Evolutionary conservation across 2,329 filamentous ascomycete species (phyloP).

Genomic region (Colletotrichum tamarilloi): DNA sequence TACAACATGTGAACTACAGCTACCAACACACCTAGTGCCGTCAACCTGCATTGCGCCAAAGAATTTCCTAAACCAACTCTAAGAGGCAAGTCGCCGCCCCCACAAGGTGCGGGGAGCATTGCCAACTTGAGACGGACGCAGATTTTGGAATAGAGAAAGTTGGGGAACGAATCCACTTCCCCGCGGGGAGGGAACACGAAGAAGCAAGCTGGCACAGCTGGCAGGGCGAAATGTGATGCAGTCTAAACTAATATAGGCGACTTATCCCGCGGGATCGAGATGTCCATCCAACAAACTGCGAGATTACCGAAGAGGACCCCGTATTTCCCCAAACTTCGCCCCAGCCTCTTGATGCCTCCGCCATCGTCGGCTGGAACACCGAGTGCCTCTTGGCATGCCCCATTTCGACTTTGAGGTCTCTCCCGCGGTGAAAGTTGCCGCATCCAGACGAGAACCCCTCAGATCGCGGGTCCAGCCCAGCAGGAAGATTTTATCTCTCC

Average conservation of each 20-base stretch:
- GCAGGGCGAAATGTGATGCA: no score
- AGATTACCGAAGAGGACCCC: background rate
- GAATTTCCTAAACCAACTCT: background rate
- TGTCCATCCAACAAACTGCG: background rate
- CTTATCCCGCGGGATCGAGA: conserved; percentile 24
- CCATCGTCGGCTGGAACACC: conserved; percentile 19
- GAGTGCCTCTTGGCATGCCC: background rate
- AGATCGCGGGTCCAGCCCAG: background rate
- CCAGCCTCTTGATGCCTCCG: conserved; percentile 8
- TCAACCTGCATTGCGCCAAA: background rate
- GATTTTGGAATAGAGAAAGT: background rate
- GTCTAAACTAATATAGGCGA: conserved; percentile 20
- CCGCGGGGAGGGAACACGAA: conserved; percentile 15
- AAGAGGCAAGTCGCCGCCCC: conserved; percentile 2
- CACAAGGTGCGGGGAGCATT: background rate
- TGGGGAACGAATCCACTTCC: conserved; percentile 30
- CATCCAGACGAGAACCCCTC: background rate
- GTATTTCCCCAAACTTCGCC: conserved; percentile 3
- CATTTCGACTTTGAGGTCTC: background rate
- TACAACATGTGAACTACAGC: background rate
- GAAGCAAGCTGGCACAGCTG: background rate
- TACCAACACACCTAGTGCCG: background rate
- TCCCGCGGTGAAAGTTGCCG: conserved; percentile 16
- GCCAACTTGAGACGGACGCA: background rate
- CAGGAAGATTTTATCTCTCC: background rate